Evolutionary conservation across 2,329 filamentous ascomycete species (phyloP).

Genomic region (Botryotinia globosa): DNA sequence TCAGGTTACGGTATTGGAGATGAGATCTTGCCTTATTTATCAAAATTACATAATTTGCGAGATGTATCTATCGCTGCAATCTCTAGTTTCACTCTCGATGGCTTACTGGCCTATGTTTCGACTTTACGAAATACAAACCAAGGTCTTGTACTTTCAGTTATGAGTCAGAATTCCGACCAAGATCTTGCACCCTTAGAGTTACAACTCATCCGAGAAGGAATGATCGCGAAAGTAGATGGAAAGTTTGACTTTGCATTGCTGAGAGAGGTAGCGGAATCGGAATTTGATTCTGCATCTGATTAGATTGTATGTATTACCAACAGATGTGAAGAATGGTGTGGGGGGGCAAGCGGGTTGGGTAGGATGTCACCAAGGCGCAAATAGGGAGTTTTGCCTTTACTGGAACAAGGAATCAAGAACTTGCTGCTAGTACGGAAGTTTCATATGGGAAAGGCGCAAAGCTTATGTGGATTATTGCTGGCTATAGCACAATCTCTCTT

Average conservation of each 20-base stretch:
- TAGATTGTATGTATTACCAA: conserved; percentile 21
- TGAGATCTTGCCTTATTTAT: conserved; percentile 45
- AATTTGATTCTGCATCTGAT: conserved; percentile 36
- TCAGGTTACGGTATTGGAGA: conserved; percentile 54
- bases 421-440: not conserved
- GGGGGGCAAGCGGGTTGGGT: not conserved
- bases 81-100: conserved; percentile 53
- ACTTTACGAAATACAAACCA: conserved; percentile 40
- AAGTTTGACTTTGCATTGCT: conserved; percentile 39
- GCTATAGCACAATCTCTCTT: not conserved
- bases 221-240: conserved; percentile 37
- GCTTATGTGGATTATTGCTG: not conserved
- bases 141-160: conserved; percentile 37
- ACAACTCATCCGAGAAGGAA: conserved; percentile 31
- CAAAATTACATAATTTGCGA: conserved; percentile 48
- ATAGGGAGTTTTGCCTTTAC: not conserved
- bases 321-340: not conserved
- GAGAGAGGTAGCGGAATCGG: conserved; percentile 35
- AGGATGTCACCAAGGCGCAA: not conserved
- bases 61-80: conserved; percentile 53
- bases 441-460: not conserved
- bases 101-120: conserved; percentile 46
- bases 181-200: conserved; percentile 34
- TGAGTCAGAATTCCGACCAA: conserved; percentile 36
- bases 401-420: not conserved